A percentile compares a stretch with the other conserved stretches of the same genome.
Evolutionary conservation across 495 filamentous ascomycete genomes (phyloP).

Genomic region (Bryoglossum gracile): DNA sequence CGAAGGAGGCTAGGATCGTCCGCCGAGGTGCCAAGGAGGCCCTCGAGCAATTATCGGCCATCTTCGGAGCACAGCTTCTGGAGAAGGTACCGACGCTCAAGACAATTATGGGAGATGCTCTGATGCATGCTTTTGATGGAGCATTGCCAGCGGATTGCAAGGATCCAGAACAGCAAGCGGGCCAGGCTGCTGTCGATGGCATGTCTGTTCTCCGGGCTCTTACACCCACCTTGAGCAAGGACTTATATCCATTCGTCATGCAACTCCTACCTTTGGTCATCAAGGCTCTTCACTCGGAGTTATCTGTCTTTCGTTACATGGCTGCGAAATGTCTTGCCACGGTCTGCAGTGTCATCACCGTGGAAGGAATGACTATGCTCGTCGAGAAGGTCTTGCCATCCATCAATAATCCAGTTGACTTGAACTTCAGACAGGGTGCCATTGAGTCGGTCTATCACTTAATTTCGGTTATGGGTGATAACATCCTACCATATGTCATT

Average conservation of each 20-base stretch:
- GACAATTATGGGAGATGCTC: constrained; percentile 69
- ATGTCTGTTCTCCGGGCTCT: constrained; percentile 88
- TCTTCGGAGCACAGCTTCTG: constrained; percentile 70
- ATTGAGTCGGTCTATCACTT: constrained; percentile 93
- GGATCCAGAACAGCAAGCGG: constrained; percentile 60
- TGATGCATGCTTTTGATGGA: constrained; percentile 65
- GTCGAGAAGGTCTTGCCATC: constrained; percentile 88
- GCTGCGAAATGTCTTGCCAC: constrained; percentile 97
- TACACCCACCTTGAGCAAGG: constrained; percentile 69
- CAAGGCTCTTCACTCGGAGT: constrained; percentile 73
- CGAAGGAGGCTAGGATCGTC: constrained; percentile 78
- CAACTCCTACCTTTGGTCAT: constrained; percentile 78
- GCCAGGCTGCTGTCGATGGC: constrained; percentile 88
- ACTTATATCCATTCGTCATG: constrained; percentile 69
- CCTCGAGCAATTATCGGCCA: constrained; percentile 74
- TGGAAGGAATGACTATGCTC: constrained; percentile 90
- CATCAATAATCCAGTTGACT: constrained; percentile 79
- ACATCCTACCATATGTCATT: constrained; percentile 93
- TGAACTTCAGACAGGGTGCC: constrained; percentile 82
- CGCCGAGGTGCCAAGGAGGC: constrained; percentile 91
- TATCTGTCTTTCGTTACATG: constrained; percentile 90
- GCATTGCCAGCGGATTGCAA: constrained; percentile 60
- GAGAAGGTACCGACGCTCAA: constrained; percentile 73
- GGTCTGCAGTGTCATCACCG: constrained; percentile 89
- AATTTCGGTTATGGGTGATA: constrained; percentile 96